These are phyloP conservation scores for Catunica adiposa DNA, from an alignment of 2,329 filamentous ascomycete genomes.

Conservation along the genomic window DNA sequence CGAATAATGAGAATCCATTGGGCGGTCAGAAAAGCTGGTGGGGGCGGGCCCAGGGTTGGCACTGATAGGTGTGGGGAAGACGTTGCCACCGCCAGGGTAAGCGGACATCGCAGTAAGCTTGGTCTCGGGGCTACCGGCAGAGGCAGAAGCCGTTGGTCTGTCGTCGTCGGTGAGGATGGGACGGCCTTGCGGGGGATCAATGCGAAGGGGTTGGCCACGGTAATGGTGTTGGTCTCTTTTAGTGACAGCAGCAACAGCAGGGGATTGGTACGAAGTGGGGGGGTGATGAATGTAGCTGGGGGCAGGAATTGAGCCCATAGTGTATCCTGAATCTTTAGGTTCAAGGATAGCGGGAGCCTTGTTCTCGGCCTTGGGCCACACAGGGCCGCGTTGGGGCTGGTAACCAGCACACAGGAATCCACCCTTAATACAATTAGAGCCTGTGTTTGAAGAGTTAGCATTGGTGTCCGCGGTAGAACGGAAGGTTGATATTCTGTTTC, in stretches of 20 bases:
- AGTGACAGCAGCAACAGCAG: slow-evolving; percentile 17
- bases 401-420: slow-evolving; percentile 89
- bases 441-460: slow-evolving; percentile 25
- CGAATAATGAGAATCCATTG: slow-evolving; percentile 41
- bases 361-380: slow-evolving; percentile 60
- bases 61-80: slow-evolving; percentile 47
- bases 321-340: slow-evolving; percentile 58
- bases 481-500: not conserved
- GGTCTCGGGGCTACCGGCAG: slow-evolving; percentile 41
- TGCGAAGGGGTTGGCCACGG: slow-evolving; percentile 43
- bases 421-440: slow-evolving; percentile 78
- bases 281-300: slow-evolving; percentile 28
- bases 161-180: slow-evolving; percentile 40
- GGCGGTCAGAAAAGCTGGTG: slow-evolving; percentile 29
- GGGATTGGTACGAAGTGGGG: slow-evolving; percentile 24
- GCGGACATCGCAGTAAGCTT: slow-evolving; percentile 44
- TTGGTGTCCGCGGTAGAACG: not conserved
- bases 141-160: slow-evolving; percentile 41
- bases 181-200: slow-evolving; percentile 45
- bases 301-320: slow-evolving; percentile 17
- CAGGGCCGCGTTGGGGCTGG: slow-evolving; percentile 54
- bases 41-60: slow-evolving; percentile 30
- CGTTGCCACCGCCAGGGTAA: slow-evolving; percentile 30
- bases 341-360: slow-evolving; percentile 59
- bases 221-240: slow-evolving; percentile 44